Conservation (phyloP, 495 filamentous ascomycete species). For the Aspergillus avenaceus region DNA sequence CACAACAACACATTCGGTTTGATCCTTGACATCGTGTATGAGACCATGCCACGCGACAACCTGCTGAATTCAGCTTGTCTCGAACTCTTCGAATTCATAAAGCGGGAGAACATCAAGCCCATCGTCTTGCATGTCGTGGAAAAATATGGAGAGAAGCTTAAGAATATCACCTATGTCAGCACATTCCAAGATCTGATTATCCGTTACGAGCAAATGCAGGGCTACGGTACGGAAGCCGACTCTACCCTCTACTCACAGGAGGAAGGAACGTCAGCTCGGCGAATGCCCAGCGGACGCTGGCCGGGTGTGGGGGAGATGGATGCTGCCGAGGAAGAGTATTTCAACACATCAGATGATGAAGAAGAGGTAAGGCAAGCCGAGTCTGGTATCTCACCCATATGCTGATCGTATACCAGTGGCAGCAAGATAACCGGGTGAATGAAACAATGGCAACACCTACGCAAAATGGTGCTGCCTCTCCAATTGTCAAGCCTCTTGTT, state of each 20-base stretch:
- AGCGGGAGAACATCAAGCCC: constrained; percentile 75
- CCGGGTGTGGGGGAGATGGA: constrained; percentile 81
- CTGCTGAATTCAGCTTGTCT: constrained; percentile 93
- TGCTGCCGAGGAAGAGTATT: constrained; percentile 86
- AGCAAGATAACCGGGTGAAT: constrained; percentile 23
- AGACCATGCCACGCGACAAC: constrained; percentile 95
- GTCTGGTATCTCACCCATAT: background rate
- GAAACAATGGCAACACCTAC: constrained; percentile 18
- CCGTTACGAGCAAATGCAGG: constrained; percentile 76
- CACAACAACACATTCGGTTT: constrained; percentile 81
- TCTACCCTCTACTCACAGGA: constrained; percentile 48
- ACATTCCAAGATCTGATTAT: constrained; percentile 74
- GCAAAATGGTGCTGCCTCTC: constrained; percentile 47
- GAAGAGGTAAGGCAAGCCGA: constrained; percentile 55
- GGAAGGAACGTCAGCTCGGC: constrained; percentile 41
- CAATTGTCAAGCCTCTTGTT: constrained; percentile 69
- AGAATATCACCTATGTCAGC: constrained; percentile 77
- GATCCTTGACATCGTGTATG: constrained; percentile 80
- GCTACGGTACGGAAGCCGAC: constrained; percentile 59
- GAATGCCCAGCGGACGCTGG: constrained; percentile 65
- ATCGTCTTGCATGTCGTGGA: constrained; percentile 83
- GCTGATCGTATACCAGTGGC: constrained; percentile 28
- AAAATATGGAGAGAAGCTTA: constrained; percentile 78
- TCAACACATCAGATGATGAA: constrained; percentile 85
- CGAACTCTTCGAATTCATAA: constrained; percentile 91